phyloP scores from a whole-genome alignment of 352 stramenopile genomes.

The Pythium graminicola region DNA sequence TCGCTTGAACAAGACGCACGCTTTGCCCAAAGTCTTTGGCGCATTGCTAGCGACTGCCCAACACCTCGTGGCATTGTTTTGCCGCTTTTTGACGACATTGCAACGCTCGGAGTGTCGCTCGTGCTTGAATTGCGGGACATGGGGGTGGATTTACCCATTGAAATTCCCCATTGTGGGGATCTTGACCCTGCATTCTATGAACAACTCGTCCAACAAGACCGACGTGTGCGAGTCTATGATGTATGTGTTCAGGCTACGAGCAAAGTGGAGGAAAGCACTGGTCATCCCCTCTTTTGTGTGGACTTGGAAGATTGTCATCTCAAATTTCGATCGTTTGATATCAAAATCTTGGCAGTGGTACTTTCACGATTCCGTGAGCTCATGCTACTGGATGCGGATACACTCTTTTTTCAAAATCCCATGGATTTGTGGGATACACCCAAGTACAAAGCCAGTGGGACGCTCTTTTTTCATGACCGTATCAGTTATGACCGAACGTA shows the following conservation, averaged over 20 bases:
- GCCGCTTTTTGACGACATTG: conserved; percentile 59
- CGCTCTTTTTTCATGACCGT: conserved; percentile 64
- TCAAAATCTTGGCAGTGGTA: conserved; percentile 59
- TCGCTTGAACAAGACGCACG: conserved; percentile 16
- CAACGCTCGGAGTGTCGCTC: conserved; percentile 47
- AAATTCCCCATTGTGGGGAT: conserved; percentile 64
- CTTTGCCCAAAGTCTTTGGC: conserved; percentile 16
- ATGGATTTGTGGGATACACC: conserved; percentile 43
- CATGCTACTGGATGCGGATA: conserved; percentile 73
- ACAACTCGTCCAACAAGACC: conserved; percentile 28
- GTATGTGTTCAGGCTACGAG: conserved; percentile 40
- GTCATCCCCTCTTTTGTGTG: conserved; percentile 41
- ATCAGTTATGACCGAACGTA: conserved; percentile 39
- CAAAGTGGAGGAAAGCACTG: conserved; percentile 22
- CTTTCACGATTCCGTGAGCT: conserved; percentile 64
- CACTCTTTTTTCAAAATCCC: conserved; percentile 54
- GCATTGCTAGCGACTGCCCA: conserved; percentile 23
- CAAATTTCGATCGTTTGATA: conserved; percentile 48
- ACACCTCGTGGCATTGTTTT: conserved; percentile 48
- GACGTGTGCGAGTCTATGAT: conserved; percentile 55
- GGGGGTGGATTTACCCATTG: conserved; percentile 48
- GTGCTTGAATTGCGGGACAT: conserved; percentile 55
- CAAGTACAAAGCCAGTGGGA: conserved; percentile 49
- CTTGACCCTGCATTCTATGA: conserved; percentile 36
- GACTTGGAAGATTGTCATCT: conserved; percentile 34